Evolutionary conservation across 2,329 filamentous ascomycete species (phyloP), one percentile per base, ranked within the genome.

Genomic region (Colletotrichum kahawae): DNA sequence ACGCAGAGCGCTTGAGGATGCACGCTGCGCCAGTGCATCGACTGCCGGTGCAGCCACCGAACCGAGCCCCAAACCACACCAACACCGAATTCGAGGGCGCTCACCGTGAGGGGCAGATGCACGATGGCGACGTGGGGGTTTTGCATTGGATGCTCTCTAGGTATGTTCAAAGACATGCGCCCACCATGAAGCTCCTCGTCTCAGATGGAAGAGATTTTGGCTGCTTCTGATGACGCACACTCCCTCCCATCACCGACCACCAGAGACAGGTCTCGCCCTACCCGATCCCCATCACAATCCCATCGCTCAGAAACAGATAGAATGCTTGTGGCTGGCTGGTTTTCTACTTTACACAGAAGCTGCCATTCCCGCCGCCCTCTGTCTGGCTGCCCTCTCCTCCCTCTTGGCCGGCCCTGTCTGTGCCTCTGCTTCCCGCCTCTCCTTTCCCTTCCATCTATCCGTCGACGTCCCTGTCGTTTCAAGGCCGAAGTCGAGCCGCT

Each of bases 1-100:
- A 87, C 88, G 62, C 85, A 90, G 76, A 86, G 81, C 74, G 84
- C 83, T 78, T 88, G 71, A 78, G 29, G 18, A 43, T 65, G 59
- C 67, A 62, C 21, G 18, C 36, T 59, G 29, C 66, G 54, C 59
- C 34, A 70, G 60, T 67, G 57, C 64, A 60, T 71, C 63, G 33
- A 71, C 57, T 43, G 59, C 57, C 65, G 51, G 51, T 51, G 59
- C 63, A 43, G 54, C 64, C 24, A 57, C 70, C 21, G 56, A 67
- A 59, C 68, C 34, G 57, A 60, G 31, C 65, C 54, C 54, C 60
- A 70, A 34, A 73, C 57, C 34, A 38, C 36, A 56, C 59, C 36
- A 56, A 56, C 51, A 51, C 21, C 27, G 34, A 51, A 51, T 51
- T 62, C 31, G 31, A 34, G 24, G 56, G 43, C 33, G 69, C 63